Evolutionary conservation across 1,284 basidiomycete genomes (phyloP).

Genomic region (Trichosporon sp.): DNA sequence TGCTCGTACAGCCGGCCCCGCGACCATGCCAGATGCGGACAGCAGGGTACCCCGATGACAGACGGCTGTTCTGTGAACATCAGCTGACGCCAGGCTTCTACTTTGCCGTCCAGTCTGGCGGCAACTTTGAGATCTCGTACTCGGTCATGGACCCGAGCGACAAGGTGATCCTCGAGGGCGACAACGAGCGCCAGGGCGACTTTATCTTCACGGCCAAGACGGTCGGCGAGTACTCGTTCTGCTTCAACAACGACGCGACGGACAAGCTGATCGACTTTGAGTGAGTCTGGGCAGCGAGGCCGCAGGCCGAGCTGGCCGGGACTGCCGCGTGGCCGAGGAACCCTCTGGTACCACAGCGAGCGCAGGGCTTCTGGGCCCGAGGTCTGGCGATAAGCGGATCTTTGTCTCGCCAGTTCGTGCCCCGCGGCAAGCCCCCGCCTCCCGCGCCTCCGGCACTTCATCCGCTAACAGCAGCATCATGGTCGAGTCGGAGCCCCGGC

Average conservation of each 20-base stretch:
- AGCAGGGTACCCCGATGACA: too few species aligned
- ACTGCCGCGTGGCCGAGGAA: too few species aligned
- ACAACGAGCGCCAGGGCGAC: constrained; percentile 89
- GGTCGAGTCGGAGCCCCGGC: constrained; percentile 89
- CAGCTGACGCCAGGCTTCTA: constrained; percentile 50
- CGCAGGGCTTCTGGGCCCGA: too few species aligned
- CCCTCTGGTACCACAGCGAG: too few species aligned
- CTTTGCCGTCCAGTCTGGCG: constrained; percentile 84
- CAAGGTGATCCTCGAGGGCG: constrained; percentile 77
- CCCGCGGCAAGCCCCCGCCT: not conserved
- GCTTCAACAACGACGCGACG: constrained; percentile 94
- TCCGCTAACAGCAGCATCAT: constrained; percentile 59
- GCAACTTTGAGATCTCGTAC: constrained; percentile 95
- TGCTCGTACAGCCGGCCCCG: too few species aligned
- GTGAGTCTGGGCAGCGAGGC: constrained; percentile 34
- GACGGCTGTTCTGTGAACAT: too few species aligned
- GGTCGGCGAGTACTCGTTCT: constrained; percentile 93
- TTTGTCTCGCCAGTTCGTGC: too few species aligned
- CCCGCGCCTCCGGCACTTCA: too few species aligned
- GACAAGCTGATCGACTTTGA: constrained; percentile 94
- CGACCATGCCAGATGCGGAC: too few species aligned
- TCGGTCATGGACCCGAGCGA: constrained; percentile 84
- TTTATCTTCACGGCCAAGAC: constrained; percentile 91
- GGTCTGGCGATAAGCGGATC: too few species aligned
- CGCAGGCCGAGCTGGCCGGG: not conserved